Percentiles rank a stretch among this genome's conserved stretches.
These are phyloP conservation scores for Brassica hybrid DNA, from an alignment of 441 rosid species.

Conservation along the genomic window DNA sequence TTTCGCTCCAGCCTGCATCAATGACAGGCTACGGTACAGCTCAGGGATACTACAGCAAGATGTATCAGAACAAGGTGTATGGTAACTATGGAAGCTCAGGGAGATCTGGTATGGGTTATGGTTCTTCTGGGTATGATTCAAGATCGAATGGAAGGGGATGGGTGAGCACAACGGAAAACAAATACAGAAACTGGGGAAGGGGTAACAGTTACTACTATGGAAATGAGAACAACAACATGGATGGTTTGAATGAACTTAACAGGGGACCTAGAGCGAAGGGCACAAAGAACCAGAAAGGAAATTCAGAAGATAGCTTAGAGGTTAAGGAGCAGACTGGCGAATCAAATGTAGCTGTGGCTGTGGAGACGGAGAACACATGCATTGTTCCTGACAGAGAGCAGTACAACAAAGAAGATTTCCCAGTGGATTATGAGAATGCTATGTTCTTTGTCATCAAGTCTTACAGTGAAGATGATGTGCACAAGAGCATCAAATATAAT, in stretches of 20 bases:
- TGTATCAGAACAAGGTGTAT: slow-evolving; percentile 69
- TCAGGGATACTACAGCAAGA: slow-evolving; percentile 62
- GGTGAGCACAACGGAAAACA: slow-evolving; percentile 58
- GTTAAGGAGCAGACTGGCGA: slow-evolving; percentile 45
- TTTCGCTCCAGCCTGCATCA: slow-evolving; percentile 56
- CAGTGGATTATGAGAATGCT: slow-evolving; percentile 63
- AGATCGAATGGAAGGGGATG: slow-evolving; percentile 69
- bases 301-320: slow-evolving; percentile 34
- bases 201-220: slow-evolving; percentile 66
- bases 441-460: slow-evolving; percentile 91
- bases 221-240: slow-evolving; percentile 56
- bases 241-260: slow-evolving; percentile 87
- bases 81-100: slow-evolving; percentile 68
- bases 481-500: slow-evolving; percentile 85
- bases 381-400: slow-evolving; percentile 59
- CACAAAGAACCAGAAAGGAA: slow-evolving; percentile 63
- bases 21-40: slow-evolving; percentile 58
- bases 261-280: slow-evolving; percentile 90
- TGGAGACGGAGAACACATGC: slow-evolving; percentile 37
- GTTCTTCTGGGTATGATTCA: slow-evolving; percentile 67
- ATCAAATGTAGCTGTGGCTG: slow-evolving; percentile 48
- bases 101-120: slow-evolving; percentile 69
- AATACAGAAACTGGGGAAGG: slow-evolving; percentile 69
- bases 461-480: slow-evolving; percentile 95
- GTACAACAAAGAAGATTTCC: slow-evolving; percentile 75